Base-by-base conservation (phyloP, 2,329 filamentous ascomycete species). In the Didymellaceae sp. region DNA sequence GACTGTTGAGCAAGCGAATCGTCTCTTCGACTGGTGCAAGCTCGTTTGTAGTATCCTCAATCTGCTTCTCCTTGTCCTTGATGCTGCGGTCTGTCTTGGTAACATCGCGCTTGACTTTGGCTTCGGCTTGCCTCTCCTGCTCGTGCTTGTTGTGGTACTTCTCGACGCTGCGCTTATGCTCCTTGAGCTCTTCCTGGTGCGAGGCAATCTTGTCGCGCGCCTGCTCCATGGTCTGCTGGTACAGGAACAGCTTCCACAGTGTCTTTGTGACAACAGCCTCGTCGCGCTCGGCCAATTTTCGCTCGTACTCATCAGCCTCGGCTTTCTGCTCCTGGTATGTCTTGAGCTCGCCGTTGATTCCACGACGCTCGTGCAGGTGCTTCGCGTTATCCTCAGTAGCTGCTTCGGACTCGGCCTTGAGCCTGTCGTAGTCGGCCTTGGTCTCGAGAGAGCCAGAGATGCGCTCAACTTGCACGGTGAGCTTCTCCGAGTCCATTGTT, bases 331-430 rank as follows among this genome's bases (percentile, higher is more conserved):
- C 91, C 67, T 96, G 89, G 67, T 97, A 99, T 66, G 96, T 91
- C 71, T 94, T 96, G 72, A 99, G 95, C 75, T 99, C 94, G 2
- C 91, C 93, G 73, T 97, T 97, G 76, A 99, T 97, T 38, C 90
- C 91, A 61, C 94, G 86, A 25, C 94, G 89, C 54, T 92, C 86
- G 66, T 94, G 89, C 7, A 97, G 84, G 70, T 96, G 92, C 61
- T 91, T 89, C 34, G 86, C 90, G 59, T 96, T 90, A 59, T 95
- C 90, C 65, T 97, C 93, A 1, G 88, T 85, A 5, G 93, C 91
- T 63, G 91, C 86, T 58, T 97, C 91, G 4, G 89, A 86, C 67
- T 96, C 90, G 6, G 82, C 81, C 74, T 97, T 93, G n/a, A 97
- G 80, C 46, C 82, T 84, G 68, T 99, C 95, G 71, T 99, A 99